These are phyloP conservation scores for Plenodomus lindquistii DNA, from an alignment of 2,329 filamentous ascomycete genomes.

Conservation along the genomic window DNA sequence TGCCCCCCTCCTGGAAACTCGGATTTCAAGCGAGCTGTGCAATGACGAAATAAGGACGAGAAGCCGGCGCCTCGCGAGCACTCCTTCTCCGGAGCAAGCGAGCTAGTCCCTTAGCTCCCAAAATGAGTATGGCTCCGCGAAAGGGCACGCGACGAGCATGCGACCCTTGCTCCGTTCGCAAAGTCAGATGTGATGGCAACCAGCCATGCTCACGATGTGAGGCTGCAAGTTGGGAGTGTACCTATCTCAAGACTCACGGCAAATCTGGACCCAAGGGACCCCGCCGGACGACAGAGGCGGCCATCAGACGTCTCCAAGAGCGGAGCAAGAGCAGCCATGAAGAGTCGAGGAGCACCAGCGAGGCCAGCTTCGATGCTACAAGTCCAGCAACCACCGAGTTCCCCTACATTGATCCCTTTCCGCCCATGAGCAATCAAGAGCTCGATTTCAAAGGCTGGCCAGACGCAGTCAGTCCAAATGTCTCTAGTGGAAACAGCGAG, in stretches of 20 bases:
- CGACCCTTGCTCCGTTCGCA: slow-evolving; percentile 42
- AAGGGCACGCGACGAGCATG: slow-evolving; percentile 43
- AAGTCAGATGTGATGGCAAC: slow-evolving; percentile 41
- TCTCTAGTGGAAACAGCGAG: slow-evolving; percentile 13
- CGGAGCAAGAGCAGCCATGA: slow-evolving; percentile 30
- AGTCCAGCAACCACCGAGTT: slow-evolving; percentile 35
- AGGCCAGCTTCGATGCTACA: slow-evolving; percentile 36
- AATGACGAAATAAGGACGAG: slow-evolving; percentile 26
- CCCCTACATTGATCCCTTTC: slow-evolving; percentile 27
- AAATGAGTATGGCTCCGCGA: slow-evolving; percentile 35
- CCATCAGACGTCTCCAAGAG: slow-evolving; percentile 39
- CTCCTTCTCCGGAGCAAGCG: slow-evolving; percentile 15
- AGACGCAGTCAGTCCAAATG: slow-evolving; percentile 24
- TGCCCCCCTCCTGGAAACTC: slow-evolving; percentile 4
- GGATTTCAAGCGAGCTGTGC: slow-evolving; percentile 11
- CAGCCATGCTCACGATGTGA: slow-evolving; percentile 39
- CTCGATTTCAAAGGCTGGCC: slow-evolving; percentile 30
- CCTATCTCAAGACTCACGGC: slow-evolving; percentile 42
- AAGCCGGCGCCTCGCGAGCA: slow-evolving; percentile 20
- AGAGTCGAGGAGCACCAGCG: slow-evolving; percentile 36
- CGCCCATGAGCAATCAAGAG: slow-evolving; percentile 22
- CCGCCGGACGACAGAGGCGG: slow-evolving; percentile 39
- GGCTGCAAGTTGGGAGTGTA: slow-evolving; percentile 43
- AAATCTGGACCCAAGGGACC: slow-evolving; percentile 44
- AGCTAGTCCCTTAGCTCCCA: slow-evolving; percentile 15